Evolutionary conservation across 177 flowering plant genomes (phyloP).

Genomic region (Vitis hybrid): DNA sequence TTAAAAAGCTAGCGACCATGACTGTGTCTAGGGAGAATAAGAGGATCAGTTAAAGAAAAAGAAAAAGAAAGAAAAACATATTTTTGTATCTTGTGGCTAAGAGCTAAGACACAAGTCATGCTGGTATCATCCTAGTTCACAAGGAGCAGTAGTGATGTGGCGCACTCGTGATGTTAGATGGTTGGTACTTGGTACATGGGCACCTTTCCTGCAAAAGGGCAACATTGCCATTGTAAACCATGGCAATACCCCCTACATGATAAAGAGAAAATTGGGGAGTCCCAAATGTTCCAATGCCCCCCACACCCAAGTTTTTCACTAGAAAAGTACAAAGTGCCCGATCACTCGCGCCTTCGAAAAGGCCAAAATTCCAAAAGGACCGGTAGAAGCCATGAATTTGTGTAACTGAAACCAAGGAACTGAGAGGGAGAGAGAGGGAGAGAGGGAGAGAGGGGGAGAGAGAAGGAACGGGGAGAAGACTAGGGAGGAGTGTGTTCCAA

Average conservation of each 20-base stretch:
- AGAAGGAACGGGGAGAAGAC: slow-evolving; percentile 11
- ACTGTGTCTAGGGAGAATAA: no score
- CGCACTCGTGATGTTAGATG: background rate
- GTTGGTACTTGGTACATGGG: no score
- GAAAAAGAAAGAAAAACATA: background rate
- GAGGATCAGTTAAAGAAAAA: background rate
- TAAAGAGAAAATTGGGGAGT: no score
- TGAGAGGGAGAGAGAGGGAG: background rate
- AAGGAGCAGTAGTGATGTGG: background rate
- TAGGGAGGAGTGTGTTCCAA: slow-evolving; percentile 62
- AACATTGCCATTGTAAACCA: no score
- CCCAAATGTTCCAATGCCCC: no score
- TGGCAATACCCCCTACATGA: no score
- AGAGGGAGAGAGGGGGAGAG: slow-evolving; percentile 17
- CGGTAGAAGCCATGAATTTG: slow-evolving; percentile 2
- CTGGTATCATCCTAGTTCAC: background rate
- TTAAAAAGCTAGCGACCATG: no score
- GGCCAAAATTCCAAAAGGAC: slow-evolving; percentile 9
- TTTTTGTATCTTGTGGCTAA: background rate
- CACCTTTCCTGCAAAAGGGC: no score
- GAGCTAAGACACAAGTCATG: background rate
- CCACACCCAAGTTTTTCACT: no score
- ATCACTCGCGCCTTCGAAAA: background rate
- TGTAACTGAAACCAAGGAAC: slow-evolving; percentile 16
- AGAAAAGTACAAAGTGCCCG: no score